phyloP scores from a whole-genome alignment of 2,329 filamentous ascomycete species.

The Alternaria sp. region DNA sequence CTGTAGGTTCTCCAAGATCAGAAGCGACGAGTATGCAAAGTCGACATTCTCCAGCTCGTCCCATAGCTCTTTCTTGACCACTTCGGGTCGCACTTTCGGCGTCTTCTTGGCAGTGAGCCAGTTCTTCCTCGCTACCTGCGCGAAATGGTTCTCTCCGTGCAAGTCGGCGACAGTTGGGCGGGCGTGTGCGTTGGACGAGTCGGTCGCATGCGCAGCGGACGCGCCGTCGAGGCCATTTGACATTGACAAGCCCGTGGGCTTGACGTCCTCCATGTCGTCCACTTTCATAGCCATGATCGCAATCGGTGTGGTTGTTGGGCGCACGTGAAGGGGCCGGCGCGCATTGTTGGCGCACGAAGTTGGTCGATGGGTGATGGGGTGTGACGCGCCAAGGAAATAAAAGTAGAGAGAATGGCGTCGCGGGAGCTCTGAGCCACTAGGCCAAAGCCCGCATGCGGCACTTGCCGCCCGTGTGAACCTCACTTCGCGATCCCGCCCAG shows the following conservation, averaged over 20 bases:
- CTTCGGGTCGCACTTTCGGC: constrained; percentile 75
- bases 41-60: constrained; percentile 81
- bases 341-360: constrained; percentile 36
- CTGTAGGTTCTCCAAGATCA: constrained; percentile 88
- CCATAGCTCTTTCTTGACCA: constrained; percentile 89
- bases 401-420: constrained; percentile 27
- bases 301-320: constrained; percentile 11
- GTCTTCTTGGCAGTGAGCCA: constrained; percentile 75
- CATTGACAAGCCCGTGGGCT: constrained; percentile 17
- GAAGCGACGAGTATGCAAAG: constrained; percentile 77
- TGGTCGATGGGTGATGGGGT: constrained; percentile 8
- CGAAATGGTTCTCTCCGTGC: constrained; percentile 70
- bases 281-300: constrained; percentile 13
- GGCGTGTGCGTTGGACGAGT: constrained; percentile 39
- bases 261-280: constrained; percentile 35
- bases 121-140: constrained; percentile 77
- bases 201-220: constrained; percentile 28
- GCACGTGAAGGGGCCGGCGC: constrained; percentile 23
- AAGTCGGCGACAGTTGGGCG: constrained; percentile 72
- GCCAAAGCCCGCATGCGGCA: constrained; percentile 15
- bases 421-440: constrained; percentile 8
- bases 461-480: constrained; percentile 21
- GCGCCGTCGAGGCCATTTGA: constrained; percentile 25
- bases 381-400: constrained; percentile 40
- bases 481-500: constrained; percentile 14